phyloP scores from a whole-genome alignment of 495 filamentous ascomycete species.

The Podospora bellae-mahoneyi region DNA sequence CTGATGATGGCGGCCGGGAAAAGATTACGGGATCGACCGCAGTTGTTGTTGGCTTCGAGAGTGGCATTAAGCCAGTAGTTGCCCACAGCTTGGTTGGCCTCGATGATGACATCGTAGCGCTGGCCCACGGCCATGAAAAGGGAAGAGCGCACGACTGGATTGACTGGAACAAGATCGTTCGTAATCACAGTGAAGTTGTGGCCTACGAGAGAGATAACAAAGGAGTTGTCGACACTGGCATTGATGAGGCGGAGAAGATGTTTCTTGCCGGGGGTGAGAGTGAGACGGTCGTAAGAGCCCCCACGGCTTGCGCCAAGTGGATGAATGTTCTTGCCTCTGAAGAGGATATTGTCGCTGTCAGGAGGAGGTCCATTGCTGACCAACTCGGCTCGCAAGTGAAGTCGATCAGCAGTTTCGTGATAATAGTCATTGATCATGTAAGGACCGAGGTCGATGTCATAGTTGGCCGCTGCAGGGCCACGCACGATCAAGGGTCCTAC shows the following conservation, averaged over 20 bases:
- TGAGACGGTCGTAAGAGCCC: slow-evolving; percentile 34
- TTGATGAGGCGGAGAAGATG: slow-evolving; percentile 59
- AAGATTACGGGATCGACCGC: slow-evolving; percentile 28
- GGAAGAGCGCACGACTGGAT: slow-evolving; percentile 38
- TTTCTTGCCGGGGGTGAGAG: slow-evolving; percentile 43
- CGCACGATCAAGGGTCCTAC: slow-evolving; percentile 49
- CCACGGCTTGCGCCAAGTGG: slow-evolving; percentile 21
- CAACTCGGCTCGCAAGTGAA: slow-evolving; percentile 23
- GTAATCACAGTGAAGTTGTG: slow-evolving; percentile 54
- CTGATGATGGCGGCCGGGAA: slow-evolving; percentile 38
- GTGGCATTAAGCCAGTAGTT: slow-evolving; percentile 60
- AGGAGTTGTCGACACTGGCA: slow-evolving; percentile 48
- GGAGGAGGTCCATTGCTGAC: slow-evolving; percentile 28
- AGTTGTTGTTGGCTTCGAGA: slow-evolving; percentile 24
- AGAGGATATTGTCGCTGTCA: slow-evolving; percentile 30
- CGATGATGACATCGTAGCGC: slow-evolving; percentile 66
- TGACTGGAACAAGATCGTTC: slow-evolving; percentile 53
- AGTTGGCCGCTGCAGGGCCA: slow-evolving; percentile 48
- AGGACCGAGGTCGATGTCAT: slow-evolving; percentile 50
- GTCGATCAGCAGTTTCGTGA: slow-evolving; percentile 32
- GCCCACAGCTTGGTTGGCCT: slow-evolving; percentile 48
- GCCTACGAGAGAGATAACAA: slow-evolving; percentile 49
- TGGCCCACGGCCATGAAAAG: slow-evolving; percentile 63
- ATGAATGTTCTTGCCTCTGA: slow-evolving; percentile 43
- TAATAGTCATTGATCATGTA: slow-evolving; percentile 51